Base-by-base conservation (phyloP, 805 yeast species). In the Candida ulmi region DNA sequence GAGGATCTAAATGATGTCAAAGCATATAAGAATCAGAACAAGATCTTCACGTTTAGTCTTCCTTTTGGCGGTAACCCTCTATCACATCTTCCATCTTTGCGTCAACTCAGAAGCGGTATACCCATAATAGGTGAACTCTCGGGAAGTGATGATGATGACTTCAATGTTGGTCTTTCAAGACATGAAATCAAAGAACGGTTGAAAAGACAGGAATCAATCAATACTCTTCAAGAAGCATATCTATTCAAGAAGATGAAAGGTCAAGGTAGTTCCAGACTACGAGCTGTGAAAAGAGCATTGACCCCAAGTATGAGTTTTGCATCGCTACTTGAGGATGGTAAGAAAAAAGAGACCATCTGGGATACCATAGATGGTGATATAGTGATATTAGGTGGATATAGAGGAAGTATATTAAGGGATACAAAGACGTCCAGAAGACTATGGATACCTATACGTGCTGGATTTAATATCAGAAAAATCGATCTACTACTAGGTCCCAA, bases 391-490 rank as follows among this genome's bases (percentile, higher is more conserved):
- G 96, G 96, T 5, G 97, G 97, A 0, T 90, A 84, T 60, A 68
- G 97, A 51, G 97, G 97, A 2, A 77, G 88, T 33, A 74, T 83
- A 5, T 62, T 90, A 38, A 59, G 91, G 33, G 93, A 86, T 52
- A 54, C 75, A 1, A 63, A 64, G 11, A 81, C 95, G 0, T 61
- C 68, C 12, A 75, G 80, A 43, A 66, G 91, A 38, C 74, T 84
- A 2, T 90, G 97, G 97, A 76, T 88, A 30, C 96, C 97, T 18
- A 55, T 83, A 6, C 83, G 84, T 51, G 96, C 91, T 0, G 95
- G 96, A 1, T 70, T 90, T 37, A 80, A 85, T 48, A 65, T 88
- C 23, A 66, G 80, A 17, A 83, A 79, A 51, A 74, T 83, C 43
- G 78, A 85, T 64, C 62, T 90, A 17, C 61, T 77, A 11, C 64